Base-by-base conservation (phyloP, 345 rosid genomes). In the Camelina sativa region DNA sequence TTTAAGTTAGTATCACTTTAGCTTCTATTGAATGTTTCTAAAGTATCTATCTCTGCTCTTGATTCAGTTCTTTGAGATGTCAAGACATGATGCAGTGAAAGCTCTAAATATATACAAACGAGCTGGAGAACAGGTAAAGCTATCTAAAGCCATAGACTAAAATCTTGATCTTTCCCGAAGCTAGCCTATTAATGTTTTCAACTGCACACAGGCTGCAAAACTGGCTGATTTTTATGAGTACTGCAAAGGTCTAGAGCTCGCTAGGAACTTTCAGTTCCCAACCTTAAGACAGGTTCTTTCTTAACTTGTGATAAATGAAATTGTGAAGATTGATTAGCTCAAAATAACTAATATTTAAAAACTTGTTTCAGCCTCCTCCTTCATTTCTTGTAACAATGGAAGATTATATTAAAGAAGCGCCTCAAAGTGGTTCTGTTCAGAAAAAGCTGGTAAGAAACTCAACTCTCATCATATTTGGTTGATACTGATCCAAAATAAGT, bases 331-430 rank as follows among this genome's bases (percentile, higher is more conserved):
- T 54, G 54, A 15, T 38, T 40, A 76, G 1, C 54, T 47, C n/a
- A 48, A 13, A 19, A 56, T 2, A 25, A 19, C 32, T 64, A 56
- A 50, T 65, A 6, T 22, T 0, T 13, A 3, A 57, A 57, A 56
- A 15, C 30, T 71, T 34, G 17, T 51, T 65, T 65, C 74, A 78
- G 81, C 97, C 97, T 65, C 97, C 92, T 63, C 83, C 88, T 7
- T 96, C 99, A 32, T 92, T 96, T 79, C 85, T 92, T 28, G 88
- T 84, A 90, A 85, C 97, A 62, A 96, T 96, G 99, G 99, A 96
- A 84, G 99, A 96, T 41, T 96, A 90, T 69, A 87, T 90, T 28
- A 86, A 76, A 79, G 99, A 92, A 54, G 91, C 97, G 30, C 96
- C 97, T 67, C 85, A 86, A 65, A 58, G 64, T 79, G 89, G 89